Base-by-base conservation (phyloP, 2,329 filamentous ascomycete genomes). In the Plenodomus tracheiphilus region DNA sequence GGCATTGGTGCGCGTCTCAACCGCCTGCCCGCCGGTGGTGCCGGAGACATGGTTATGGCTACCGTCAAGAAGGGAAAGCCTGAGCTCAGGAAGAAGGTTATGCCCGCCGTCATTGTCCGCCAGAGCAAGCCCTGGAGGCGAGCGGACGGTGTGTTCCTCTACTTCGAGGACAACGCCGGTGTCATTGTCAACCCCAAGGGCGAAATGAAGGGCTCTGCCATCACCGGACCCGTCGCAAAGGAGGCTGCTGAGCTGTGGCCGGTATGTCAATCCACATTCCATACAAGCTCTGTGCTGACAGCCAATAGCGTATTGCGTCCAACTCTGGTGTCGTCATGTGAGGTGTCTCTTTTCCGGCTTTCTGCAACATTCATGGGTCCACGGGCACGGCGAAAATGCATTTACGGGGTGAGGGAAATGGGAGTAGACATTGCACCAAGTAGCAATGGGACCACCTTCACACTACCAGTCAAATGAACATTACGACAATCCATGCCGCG, bases 21-120 rank as follows among this genome's bases (percentile, higher is more conserved):
- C 87, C 87, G 93, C 78, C 86, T 99, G 74, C 93, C 93, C 69
- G 93, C 94, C 73, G 94, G 89, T 69, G 94, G 94, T 85, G 93
- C 97, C 72, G 94, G 94, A 74, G 94, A 97, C 85, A 97, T 97
- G 94, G 94, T 97, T 77, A 97, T 99, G 92, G 93, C 93, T 66
- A 97, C 94, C 67, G 94, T 97, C 82, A 97, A 99, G 91, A 97
- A 99, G 90, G 94, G 95, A 82, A 99, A 99, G 91, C 95, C 95
- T 62, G 95, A 99, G 82, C 84, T 99, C 75, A 86, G 95, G 81
- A 99, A 99, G 90, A 99, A 99, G 89, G 94, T 99, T 79, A 96
- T 99, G 91, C 94, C 94, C 70, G 94, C 94, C 74, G 93, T 99
- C 76, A 94, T 99, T 75, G 93, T 97, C 77, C 85, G 94, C 79